Conservation (phyloP, 208 protist genomes). For the Trypanosomatidae sp. region DNA sequence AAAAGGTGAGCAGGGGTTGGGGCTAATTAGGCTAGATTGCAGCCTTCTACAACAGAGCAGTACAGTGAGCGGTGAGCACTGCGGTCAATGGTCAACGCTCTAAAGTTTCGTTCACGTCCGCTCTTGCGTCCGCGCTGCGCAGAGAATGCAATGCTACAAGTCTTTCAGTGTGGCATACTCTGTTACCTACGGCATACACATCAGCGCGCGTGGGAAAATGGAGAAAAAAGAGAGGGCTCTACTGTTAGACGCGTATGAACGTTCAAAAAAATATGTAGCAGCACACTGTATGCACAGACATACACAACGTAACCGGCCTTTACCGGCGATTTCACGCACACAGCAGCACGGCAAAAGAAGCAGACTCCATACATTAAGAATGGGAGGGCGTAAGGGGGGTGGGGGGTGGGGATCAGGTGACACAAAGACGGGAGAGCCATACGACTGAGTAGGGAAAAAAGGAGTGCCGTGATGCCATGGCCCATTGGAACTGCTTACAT, state of each 20-base stretch:
- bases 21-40: not conserved
- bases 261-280: not conserved
- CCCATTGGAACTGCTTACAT: too few species aligned
- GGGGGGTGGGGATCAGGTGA: too few species aligned
- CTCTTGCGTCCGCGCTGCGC: not conserved
- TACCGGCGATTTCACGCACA: not conserved
- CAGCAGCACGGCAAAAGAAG: not conserved
- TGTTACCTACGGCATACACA: not conserved
- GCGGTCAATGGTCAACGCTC: not conserved
- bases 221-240: not conserved
- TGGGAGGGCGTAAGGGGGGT: too few species aligned
- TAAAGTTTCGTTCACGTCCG: not conserved
- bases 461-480: too few species aligned
- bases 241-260: too few species aligned
- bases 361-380: too few species aligned
- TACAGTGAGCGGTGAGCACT: not conserved
- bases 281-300: not conserved
- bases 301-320: not conserved
- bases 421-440: too few species aligned
- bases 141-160: not conserved
- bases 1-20: not conserved
- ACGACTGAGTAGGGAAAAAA: too few species aligned
- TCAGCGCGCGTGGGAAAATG: too few species aligned
- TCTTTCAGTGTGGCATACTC: not conserved
- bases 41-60: not conserved